Conservation (phyloP, 345 rosid species). For the Reutealis trisperma region DNA sequence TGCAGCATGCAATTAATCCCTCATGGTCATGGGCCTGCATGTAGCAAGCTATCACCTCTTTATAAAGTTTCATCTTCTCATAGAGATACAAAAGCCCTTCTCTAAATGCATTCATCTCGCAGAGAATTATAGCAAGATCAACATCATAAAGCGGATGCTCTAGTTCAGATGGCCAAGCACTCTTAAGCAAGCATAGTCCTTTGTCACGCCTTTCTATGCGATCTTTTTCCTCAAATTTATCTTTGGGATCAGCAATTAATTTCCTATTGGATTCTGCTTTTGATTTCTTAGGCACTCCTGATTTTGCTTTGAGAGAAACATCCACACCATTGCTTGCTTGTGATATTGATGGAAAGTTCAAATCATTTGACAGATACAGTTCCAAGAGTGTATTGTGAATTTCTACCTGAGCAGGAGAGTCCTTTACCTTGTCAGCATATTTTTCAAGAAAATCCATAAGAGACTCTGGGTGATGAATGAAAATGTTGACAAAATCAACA, state of each 20-base stretch:
- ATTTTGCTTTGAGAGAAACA: constrained; percentile 41
- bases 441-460: constrained; percentile 90
- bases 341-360: constrained; percentile 77
- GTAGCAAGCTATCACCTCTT: constrained; percentile 97
- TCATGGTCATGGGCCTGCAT: constrained; percentile 96
- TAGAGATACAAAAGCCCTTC: constrained; percentile 88
- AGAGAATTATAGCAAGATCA: constrained; percentile 93
- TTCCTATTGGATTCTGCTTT: constrained; percentile 49
- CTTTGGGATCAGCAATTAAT: constrained; percentile 37
- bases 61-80: constrained; percentile 94
- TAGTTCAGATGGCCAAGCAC: constrained; percentile 78
- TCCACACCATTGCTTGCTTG: constrained; percentile 55
- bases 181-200: constrained; percentile 72
- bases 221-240: constrained; percentile 42
- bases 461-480: constrained; percentile 79
- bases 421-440: constrained; percentile 76
- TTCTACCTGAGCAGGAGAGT: constrained; percentile 98
- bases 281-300: constrained; percentile 35
- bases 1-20: constrained; percentile 94
- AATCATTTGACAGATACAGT: constrained; percentile 83
- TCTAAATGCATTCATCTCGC: constrained; percentile 89
- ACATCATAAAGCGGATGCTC: constrained; percentile 96
- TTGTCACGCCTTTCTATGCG: constrained; percentile 60
- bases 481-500: constrained; percentile 91
- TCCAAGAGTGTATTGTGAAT: constrained; percentile 92